These are phyloP conservation scores for Solidago caesia DNA, from an alignment of 129 eudicot genomes.

Conservation along the genomic window DNA sequence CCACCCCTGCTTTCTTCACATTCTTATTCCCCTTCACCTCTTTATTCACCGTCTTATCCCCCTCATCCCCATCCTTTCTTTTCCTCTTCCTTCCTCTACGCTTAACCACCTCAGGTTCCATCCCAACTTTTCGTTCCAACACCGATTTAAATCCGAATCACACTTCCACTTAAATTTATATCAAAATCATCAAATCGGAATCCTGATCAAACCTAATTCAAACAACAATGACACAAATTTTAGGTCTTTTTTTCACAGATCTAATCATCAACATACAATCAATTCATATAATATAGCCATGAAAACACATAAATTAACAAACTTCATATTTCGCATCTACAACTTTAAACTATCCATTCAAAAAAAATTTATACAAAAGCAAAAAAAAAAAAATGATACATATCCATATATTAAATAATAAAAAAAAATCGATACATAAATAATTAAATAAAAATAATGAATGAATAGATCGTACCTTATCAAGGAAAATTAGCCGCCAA, in stretches of 20 bases:
- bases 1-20: slow-evolving; percentile 30
- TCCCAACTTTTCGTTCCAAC: slow-evolving; percentile 27
- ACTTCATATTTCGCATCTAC: not conserved
- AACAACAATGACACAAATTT: slow-evolving; percentile 21
- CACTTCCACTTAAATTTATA: slow-evolving; percentile 19
- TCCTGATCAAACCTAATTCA: slow-evolving; percentile 34
- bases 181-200: not conserved
- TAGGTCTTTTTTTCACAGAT: slow-evolving; percentile 32
- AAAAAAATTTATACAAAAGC: slow-evolving; percentile 9
- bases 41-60: slow-evolving; percentile 10
- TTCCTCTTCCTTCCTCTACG: slow-evolving; percentile 73
- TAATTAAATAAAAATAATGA: not conserved
- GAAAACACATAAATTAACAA: slow-evolving; percentile 8
- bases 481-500: no score
- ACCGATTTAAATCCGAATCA: slow-evolving; percentile 32
- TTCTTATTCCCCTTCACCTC: slow-evolving; percentile 20
- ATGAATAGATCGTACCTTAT: no score
- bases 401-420: slow-evolving; percentile 17
- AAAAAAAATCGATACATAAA: not conserved
- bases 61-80: slow-evolving; percentile 39
- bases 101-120: slow-evolving; percentile 65
- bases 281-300: slow-evolving; percentile 18
- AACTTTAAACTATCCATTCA: slow-evolving; percentile 12
- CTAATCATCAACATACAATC: slow-evolving; percentile 16
- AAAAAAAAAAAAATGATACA: not conserved